Evolutionary conservation across 805 yeast genomes (phyloP), one percentile per base, ranked within the genome.

Genomic region (Metschnikowia koreensis): DNA sequence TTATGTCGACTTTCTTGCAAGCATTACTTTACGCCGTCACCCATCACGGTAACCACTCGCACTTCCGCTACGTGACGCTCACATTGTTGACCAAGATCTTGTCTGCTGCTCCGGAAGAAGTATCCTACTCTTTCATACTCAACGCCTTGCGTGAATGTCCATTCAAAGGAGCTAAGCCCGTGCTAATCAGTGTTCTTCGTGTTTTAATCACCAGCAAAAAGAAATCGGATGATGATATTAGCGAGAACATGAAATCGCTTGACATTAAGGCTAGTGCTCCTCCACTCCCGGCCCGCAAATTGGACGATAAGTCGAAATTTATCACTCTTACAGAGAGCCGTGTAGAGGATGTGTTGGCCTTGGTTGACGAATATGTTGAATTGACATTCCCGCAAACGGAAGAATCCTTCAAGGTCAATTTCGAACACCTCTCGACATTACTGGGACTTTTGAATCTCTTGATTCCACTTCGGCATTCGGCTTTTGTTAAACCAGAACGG

Each of bases 91-190:
- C 87, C 1, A 83, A 83, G 58, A 61, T 89, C 1, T 69, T 93
- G 58, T 78, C 86, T 8, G 63, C 79, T 17, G 66, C 83, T 33
- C 80, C 84, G 0, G 89, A 87, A 53, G 71, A 72, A 1, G 67
- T 75, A 11, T 68, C 87, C 0, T 89, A 82, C 66, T 70, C 72
- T 2, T 88, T 87, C 62, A 70, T 89, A 13, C 62, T 75, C 26
- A 90, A 89, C 61, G 76, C 90, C 0, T 71, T 93, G 46, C 70
- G 73, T 29, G 73, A 79, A 47, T 87, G 93, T 61, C 92, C 94
- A 1, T 81, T 77, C 61, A 82, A 77, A 38, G 78, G 79, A 38
- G 80, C 81, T 22, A 82, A 83, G 58, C 75, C 85, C 26, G 82
- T 82, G 3, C 68, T 83, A 37, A 77, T 89, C 15, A 81, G 85